Percentiles rank a stretch among this genome's conserved stretches.
Conservation (phyloP, 495 filamentous ascomycete genomes). For the Podospora australis region DNA sequence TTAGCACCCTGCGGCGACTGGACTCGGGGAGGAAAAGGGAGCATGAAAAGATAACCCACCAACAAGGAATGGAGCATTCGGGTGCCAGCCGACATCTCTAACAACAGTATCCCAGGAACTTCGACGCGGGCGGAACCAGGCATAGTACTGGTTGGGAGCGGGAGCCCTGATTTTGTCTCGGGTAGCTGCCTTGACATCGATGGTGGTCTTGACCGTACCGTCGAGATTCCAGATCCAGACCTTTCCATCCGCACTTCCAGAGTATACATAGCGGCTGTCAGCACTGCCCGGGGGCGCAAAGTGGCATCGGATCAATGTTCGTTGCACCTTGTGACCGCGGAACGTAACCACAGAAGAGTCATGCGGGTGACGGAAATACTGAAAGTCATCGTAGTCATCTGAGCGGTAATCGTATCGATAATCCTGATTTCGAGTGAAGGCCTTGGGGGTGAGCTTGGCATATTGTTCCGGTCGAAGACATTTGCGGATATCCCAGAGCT, state of each 20-base stretch:
- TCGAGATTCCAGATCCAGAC: slow-evolving; percentile 94
- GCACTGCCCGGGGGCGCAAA: slow-evolving; percentile 88
- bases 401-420: slow-evolving; percentile 70
- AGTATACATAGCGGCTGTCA: slow-evolving; percentile 88
- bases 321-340: slow-evolving; percentile 78
- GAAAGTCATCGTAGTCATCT: slow-evolving; percentile 58
- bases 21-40: background rate
- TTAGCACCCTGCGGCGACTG: slow-evolving; percentile 6
- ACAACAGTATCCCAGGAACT: slow-evolving; percentile 71
- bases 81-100: slow-evolving; percentile 94
- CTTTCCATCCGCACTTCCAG: slow-evolving; percentile 78
- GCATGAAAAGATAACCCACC: slow-evolving; percentile 44
- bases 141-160: slow-evolving; percentile 4
- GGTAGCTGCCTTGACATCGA: slow-evolving; percentile 71
- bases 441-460: slow-evolving; percentile 60
- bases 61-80: slow-evolving; percentile 78
- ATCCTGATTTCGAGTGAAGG: slow-evolving; percentile 40
- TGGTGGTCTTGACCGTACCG: slow-evolving; percentile 71
- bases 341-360: slow-evolving; percentile 94
- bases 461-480: too few species aligned
- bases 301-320: slow-evolving; percentile 90
- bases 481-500: slow-evolving; percentile 88
- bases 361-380: slow-evolving; percentile 69
- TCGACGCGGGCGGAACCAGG: slow-evolving; percentile 28
- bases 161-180: slow-evolving; percentile 10